A percentile compares a stretch with the other conserved stretches of the same genome.
These are phyloP conservation scores for Penicillium atrosanguineum DNA, from an alignment of 495 filamentous ascomycete species.

Conservation along the genomic window DNA sequence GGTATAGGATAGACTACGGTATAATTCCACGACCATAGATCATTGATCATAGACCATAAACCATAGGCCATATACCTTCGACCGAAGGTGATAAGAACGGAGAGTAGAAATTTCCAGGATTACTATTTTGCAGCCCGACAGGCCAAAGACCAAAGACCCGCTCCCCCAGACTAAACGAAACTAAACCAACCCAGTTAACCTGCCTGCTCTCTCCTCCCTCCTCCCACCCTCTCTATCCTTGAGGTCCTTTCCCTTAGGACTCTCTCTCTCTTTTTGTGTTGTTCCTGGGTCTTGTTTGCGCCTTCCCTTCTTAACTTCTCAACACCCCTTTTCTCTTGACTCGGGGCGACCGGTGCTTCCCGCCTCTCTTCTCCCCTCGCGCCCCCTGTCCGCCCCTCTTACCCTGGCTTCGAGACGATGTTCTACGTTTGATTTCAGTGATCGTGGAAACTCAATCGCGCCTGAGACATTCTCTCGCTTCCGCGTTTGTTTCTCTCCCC, in stretches of 20 bases:
- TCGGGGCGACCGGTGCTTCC: slow-evolving; percentile 19
- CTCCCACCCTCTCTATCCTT: slow-evolving; percentile 4
- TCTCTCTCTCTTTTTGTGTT: slow-evolving; percentile 9
- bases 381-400: slow-evolving; percentile 56
- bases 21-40: background rate
- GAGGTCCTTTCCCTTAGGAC: slow-evolving; percentile 8
- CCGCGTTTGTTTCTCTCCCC: slow-evolving; percentile 45
- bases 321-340: slow-evolving; percentile 39
- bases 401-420: slow-evolving; percentile 65
- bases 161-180: slow-evolving; percentile 24
- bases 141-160: slow-evolving; percentile 16
- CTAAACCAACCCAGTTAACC: slow-evolving; percentile 8
- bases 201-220: slow-evolving; percentile 8
- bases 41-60: background rate
- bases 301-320: background rate
- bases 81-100: background rate
- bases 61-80: too few species aligned
- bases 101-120: background rate
- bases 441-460: slow-evolving; percentile 59
- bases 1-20: too few species aligned
- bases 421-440: slow-evolving; percentile 54
- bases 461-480: slow-evolving; percentile 53
- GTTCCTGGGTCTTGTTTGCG: background rate
- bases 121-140: too few species aligned
- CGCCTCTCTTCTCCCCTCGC: slow-evolving; percentile 55